Percentiles rank a stretch among this genome's conserved stretches.
phyloP scores from a whole-genome alignment of 2,329 filamentous ascomycete species.

The Fusarium marasasianum region DNA sequence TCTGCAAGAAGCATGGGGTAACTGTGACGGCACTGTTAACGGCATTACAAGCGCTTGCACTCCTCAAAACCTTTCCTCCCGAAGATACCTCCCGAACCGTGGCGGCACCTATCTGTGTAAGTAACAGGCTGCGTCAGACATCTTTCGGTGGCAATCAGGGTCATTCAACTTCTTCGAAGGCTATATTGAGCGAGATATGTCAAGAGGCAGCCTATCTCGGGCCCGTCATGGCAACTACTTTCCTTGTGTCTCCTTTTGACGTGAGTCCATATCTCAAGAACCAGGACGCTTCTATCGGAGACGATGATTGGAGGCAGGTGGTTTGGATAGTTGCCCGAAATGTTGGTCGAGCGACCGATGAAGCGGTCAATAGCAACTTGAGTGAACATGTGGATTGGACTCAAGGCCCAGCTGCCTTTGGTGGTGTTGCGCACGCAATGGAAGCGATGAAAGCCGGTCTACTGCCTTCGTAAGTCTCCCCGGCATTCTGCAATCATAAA shows the following conservation, averaged over 20 bases:
- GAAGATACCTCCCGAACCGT: background rate
- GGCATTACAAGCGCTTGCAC: background rate
- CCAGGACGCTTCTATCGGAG: accelerated
- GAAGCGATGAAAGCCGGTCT: slow-evolving; percentile 3
- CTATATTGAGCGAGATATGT: background rate
- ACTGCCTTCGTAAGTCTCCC: background rate
- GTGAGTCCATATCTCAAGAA: background rate
- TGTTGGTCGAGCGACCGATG: background rate
- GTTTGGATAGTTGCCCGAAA: background rate
- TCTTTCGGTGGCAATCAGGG: background rate
- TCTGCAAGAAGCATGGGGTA: background rate
- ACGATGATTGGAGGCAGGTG: background rate
- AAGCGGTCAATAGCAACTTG: background rate
- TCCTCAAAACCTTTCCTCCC: background rate
- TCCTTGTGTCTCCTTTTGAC: background rate
- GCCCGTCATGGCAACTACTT: slow-evolving; percentile 1
- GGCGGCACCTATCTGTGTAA: slow-evolving; percentile 2
- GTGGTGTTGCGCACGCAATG: background rate
- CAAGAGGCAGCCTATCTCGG: background rate
- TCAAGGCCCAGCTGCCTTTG: slow-evolving; percentile 3
- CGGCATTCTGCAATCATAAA: accelerated
- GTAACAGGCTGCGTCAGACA: background rate
- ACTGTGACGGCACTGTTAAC: background rate
- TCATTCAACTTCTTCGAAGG: background rate
- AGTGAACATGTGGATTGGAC: slow-evolving; percentile 9